phyloP scores from a whole-genome alignment of 495 filamentous ascomycete genomes.

The Hypoxylon subgilvum region DNA sequence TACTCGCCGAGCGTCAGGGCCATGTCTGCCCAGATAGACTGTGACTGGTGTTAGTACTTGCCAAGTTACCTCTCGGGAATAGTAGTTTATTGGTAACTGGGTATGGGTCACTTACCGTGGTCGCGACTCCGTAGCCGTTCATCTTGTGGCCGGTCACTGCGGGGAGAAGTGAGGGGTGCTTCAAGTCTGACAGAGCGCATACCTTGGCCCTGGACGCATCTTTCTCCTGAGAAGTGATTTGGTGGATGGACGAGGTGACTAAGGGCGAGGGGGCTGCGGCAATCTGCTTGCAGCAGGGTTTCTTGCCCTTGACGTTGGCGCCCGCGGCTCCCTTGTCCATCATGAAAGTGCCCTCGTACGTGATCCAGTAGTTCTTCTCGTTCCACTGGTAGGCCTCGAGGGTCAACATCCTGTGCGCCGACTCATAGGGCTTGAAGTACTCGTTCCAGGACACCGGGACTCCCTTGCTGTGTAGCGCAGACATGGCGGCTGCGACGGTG shows the following conservation, averaged over 20 bases:
- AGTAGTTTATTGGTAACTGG: no score
- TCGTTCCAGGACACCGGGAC: slow-evolving; percentile 67
- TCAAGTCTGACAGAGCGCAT: slow-evolving; percentile 51
- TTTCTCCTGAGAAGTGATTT: slow-evolving; percentile 53
- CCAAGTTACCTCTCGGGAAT: no score
- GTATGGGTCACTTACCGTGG: slow-evolving; percentile 47
- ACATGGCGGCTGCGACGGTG: slow-evolving; percentile 46
- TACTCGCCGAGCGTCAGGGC: slow-evolving; percentile 64
- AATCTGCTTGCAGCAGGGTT: neutral
- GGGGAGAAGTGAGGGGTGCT: slow-evolving; percentile 53
- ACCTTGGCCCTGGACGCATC: slow-evolving; percentile 35
- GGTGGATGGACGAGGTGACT: slow-evolving; percentile 35
- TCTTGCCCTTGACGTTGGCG: slow-evolving; percentile 53
- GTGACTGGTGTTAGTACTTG: neutral
- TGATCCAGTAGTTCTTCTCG: slow-evolving; percentile 72
- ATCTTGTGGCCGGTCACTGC: slow-evolving; percentile 65
- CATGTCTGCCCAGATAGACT: slow-evolving; percentile 64
- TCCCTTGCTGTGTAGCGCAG: slow-evolving; percentile 54
- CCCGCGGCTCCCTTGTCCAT: slow-evolving; percentile 68
- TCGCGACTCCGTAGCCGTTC: slow-evolving; percentile 60
- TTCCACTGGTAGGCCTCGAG: slow-evolving; percentile 71
- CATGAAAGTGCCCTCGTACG: slow-evolving; percentile 63
- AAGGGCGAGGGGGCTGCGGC: slow-evolving; percentile 10
- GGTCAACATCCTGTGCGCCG: slow-evolving; percentile 56
- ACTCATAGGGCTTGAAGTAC: slow-evolving; percentile 61